These are phyloP conservation scores for Phytophthora brassicae DNA, from an alignment of 352 stramenopile species.

Conservation along the genomic window DNA sequence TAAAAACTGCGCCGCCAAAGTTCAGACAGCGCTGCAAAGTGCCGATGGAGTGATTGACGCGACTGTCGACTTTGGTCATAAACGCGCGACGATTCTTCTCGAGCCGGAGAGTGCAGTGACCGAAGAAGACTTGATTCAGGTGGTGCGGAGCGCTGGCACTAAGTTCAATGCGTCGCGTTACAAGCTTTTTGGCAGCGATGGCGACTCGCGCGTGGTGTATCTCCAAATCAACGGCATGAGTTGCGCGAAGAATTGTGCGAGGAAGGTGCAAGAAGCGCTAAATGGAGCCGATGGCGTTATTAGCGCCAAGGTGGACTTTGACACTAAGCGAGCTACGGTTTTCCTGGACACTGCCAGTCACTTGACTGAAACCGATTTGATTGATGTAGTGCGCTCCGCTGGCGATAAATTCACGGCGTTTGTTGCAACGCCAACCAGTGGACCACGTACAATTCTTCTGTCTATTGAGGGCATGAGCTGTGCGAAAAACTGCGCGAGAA, in stretches of 20 bases:
- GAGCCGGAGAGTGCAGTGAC: constrained; percentile 58
- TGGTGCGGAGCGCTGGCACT: constrained; percentile 46
- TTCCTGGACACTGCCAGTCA: constrained; percentile 74
- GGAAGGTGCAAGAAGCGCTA: constrained; percentile 76
- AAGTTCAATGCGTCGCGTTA: constrained; percentile 66
- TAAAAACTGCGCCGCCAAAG: constrained; percentile 60
- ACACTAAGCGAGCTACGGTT: constrained; percentile 71
- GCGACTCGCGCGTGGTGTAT: constrained; percentile 74
- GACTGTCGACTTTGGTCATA: constrained; percentile 68
- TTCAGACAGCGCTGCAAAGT: constrained; percentile 55
- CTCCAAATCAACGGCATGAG: constrained; percentile 79
- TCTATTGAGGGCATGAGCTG: constrained; percentile 79
- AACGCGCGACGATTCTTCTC: constrained; percentile 73
- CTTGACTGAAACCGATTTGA: constrained; percentile 61
- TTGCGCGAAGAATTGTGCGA: constrained; percentile 71
- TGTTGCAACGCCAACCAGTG: constrained; percentile 38
- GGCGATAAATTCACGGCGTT: constrained; percentile 68
- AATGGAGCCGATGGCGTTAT: constrained; percentile 63
- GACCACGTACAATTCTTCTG: constrained; percentile 56
- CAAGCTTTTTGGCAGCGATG: constrained; percentile 56
- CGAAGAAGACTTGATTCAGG: constrained; percentile 66
- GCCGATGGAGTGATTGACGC: constrained; percentile 63
- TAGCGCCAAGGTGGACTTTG: constrained; percentile 78
- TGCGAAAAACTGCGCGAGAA: constrained; percentile 77
- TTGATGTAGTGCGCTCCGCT: constrained; percentile 58